phyloP scores from a whole-genome alignment of 1,284 basidiomycete genomes.

The Vanrija pseudolonga region DNA sequence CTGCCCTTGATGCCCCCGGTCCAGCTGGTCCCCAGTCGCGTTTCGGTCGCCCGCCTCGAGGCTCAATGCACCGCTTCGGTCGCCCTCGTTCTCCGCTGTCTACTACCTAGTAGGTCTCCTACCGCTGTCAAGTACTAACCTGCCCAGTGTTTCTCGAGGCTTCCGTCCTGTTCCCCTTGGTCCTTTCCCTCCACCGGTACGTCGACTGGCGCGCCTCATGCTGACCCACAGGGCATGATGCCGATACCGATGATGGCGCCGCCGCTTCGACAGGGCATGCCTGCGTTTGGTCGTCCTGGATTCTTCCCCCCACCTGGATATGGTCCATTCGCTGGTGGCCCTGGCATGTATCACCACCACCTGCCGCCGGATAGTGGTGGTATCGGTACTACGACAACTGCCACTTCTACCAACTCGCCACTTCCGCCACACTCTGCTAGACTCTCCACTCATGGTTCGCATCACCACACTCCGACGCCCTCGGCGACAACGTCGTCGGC shows the following conservation, averaged over 20 bases:
- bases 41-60: conserved; percentile 19
- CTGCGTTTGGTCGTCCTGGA: conserved; percentile 27
- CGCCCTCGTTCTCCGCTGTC: conserved; percentile 45
- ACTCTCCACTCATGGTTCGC: no score
- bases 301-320: conserved; percentile 3
- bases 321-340: no score
- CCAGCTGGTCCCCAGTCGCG: conserved; percentile 21
- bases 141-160: no score
- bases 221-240: conserved; percentile 37
- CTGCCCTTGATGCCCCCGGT: background rate
- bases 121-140: no score
- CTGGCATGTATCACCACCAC: no score
- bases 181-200: background rate
- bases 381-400: no score
- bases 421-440: no score
- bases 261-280: no score
- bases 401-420: no score
- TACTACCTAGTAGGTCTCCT: conserved; percentile 40
- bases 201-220: background rate
- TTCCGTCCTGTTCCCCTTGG: background rate
- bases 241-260: conserved; percentile 42
- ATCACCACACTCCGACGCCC: no score
- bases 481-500: no score
- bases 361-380: no score
- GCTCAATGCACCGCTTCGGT: conserved; percentile 36